phyloP scores from a whole-genome alignment of 1,139 yeast species.

The Yamadazyma spencermartinsiae region DNA sequence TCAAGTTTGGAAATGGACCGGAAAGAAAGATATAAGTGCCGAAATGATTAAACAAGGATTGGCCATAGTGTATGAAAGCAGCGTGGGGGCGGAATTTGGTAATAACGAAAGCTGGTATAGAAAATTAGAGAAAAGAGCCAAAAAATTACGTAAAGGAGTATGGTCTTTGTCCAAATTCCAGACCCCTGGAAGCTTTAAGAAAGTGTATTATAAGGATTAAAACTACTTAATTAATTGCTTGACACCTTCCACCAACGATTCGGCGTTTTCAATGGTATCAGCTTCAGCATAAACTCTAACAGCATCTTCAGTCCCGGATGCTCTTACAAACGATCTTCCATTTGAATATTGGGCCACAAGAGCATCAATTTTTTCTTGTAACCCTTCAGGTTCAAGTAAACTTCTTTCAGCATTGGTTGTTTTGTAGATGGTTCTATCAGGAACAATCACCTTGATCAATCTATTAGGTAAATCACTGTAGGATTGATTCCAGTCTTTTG shows the following conservation, averaged over 20 bases:
- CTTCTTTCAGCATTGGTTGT: conserved; percentile 92
- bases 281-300: conserved; percentile 97
- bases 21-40: conserved; percentile 75
- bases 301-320: conserved; percentile 98
- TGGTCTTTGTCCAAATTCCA: conserved; percentile 60
- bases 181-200: conserved; percentile 85
- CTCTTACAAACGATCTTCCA: conserved; percentile 92
- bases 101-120: conserved; percentile 64
- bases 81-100: conserved; percentile 81
- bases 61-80: conserved; percentile 86
- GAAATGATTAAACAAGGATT: conserved; percentile 84
- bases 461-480: conserved; percentile 87
- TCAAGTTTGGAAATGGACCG: conserved; percentile 70
- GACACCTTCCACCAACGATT: conserved; percentile 33
- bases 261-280: conserved; percentile 37
- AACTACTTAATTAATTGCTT: conserved; percentile 29
- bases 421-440: conserved; percentile 74
- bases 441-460: conserved; percentile 76
- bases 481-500: conserved; percentile 72
- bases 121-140: conserved; percentile 60
- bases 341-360: conserved; percentile 54
- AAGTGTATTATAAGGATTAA: conserved; percentile 21
- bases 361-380: conserved; percentile 72
- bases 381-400: conserved; percentile 71
- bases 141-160: conserved; percentile 58